These are phyloP conservation scores for Starmerella khaoyaiensis DNA, from an alignment of 805 yeast genomes.

Conservation along the genomic window DNA sequence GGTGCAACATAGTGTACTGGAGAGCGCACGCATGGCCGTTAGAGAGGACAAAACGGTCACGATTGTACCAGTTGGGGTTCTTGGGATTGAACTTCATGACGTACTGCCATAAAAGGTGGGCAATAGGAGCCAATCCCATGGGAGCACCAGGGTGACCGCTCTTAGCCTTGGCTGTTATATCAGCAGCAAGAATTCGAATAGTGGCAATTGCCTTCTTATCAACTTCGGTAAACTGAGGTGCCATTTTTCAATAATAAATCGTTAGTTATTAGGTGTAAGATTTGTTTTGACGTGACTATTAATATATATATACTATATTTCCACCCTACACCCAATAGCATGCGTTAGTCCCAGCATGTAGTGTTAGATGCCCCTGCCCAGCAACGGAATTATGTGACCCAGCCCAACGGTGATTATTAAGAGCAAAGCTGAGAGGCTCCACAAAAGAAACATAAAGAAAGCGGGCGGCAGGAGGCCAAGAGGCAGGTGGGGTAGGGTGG, in stretches of 20 bases:
- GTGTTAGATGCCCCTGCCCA: too few relatives aligned
- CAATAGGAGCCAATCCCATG: slow-evolving; percentile 92
- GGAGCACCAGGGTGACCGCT: slow-evolving; percentile 99
- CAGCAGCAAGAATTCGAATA: slow-evolving; percentile 79
- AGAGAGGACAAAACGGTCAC: slow-evolving; percentile 89
- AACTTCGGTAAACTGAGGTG: slow-evolving; percentile 36
- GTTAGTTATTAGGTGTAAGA: too few relatives aligned
- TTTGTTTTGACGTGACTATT: too few relatives aligned
- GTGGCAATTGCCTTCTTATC: slow-evolving; percentile 73
- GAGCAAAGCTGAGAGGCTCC: too few relatives aligned
- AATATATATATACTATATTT: too few relatives aligned
- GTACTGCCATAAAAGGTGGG: slow-evolving; percentile 68
- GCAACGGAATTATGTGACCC: too few relatives aligned
- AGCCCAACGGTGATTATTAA: too few relatives aligned
- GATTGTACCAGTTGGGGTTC: slow-evolving; percentile 84
- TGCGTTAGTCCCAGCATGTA: too few relatives aligned
- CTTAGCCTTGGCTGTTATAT: slow-evolving; percentile 74
- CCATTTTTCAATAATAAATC: slow-evolving; percentile 3
- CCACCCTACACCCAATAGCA: too few relatives aligned
- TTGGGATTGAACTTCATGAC: slow-evolving; percentile 78
- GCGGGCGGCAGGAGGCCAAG: too few relatives aligned
- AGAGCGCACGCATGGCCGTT: slow-evolving; percentile 96
- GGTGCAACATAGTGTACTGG: slow-evolving; percentile 69
- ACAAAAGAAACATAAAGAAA: too few relatives aligned
- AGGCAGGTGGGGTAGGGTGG: too few relatives aligned